Base-by-base conservation (phyloP, 345 rosid species). In the Eucalyptus polyanthemos region DNA sequence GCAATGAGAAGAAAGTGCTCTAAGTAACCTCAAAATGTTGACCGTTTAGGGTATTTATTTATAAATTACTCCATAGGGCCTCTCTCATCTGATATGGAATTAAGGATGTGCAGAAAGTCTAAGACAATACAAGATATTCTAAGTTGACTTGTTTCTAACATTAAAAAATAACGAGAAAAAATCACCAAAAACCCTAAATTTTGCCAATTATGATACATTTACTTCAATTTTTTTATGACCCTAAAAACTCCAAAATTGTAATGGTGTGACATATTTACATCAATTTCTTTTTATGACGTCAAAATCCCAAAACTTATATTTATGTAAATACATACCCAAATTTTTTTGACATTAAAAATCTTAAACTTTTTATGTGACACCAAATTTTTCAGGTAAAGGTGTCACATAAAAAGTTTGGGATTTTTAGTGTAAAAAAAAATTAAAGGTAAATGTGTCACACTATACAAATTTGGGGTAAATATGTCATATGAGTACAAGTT, bases 171-270 rank as follows among this genome's bases (percentile, higher is more conserved):
- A 51, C 2, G 56, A 53, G 24, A 53, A 53, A 53, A 53, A 53
- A 7, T 0, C 9, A 53, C 1, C 2, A 53, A 53, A 53, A 53
- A 53, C 0, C 9, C 4, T 53, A 17, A 53, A 53, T 0, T 53
- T 17, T 17, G 24, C 1, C 56, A 53, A 53, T 53, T 53, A 0
- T 0, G 1, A 17, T 1, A 1, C 56, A 51, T 51, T 51, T 51
- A 6, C 9, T 51, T 51, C 4, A 51, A 51, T 6, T 51, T 17
- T 17, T 17, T 17, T 17, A 0, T 53, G 4, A 17, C 56, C 17
- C 4, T 7, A 53, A 53, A 53, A 53, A 3, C 24, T 53, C 9
- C 2, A 53, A 53, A 53, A 53, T 53, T 17, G 56, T 53, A 53
- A 3, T 53, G 24, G 24, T 3, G 9, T 53, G 56, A 53, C 9